Percentiles rank a stretch among this genome's conserved stretches.
phyloP scores from a whole-genome alignment of 2,329 filamentous ascomycete species.

The Neonectria ditissima region DNA sequence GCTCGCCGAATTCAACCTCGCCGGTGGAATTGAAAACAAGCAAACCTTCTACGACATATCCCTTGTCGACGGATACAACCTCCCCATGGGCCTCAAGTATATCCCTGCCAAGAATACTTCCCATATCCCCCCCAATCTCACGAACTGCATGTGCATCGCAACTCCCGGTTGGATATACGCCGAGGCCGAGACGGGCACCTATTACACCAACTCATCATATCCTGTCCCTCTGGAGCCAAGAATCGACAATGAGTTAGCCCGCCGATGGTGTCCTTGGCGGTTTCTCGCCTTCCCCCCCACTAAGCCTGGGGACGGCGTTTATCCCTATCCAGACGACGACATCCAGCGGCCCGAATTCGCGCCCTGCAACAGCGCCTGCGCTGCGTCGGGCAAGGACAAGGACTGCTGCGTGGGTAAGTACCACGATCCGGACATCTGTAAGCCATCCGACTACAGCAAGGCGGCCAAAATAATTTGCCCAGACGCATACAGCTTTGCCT shows the following conservation, averaged over 20 bases:
- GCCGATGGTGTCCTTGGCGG: conserved; percentile 84
- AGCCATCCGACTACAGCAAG: conserved; percentile 75
- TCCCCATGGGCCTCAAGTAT: conserved; percentile 75
- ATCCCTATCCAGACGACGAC: conserved; percentile 82
- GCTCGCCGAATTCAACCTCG: conserved; percentile 83
- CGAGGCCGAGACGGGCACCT: conserved; percentile 64
- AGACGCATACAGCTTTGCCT: conserved; percentile 85
- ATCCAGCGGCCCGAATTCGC: conserved; percentile 78
- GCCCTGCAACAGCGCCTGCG: conserved; percentile 82
- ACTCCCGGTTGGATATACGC: conserved; percentile 72
- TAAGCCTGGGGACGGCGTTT: conserved; percentile 80
- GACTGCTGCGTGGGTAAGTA: conserved; percentile 83
- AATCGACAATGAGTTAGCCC: conserved; percentile 67
- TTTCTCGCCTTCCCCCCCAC: conserved; percentile 75
- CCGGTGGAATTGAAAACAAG: conserved; percentile 67
- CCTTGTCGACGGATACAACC: conserved; percentile 86
- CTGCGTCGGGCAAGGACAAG: conserved; percentile 71
- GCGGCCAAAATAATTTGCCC: conserved; percentile 81
- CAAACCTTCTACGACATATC: conserved; percentile 89
- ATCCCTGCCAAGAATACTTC: conserved; percentile 70
- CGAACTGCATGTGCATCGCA: conserved; percentile 81
- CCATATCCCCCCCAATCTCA: conserved; percentile 80
- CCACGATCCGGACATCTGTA: conserved; percentile 72
- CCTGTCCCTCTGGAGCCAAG: conserved; percentile 75
- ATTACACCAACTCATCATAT: conserved; percentile 73